These are phyloP conservation scores for Alternaria novae-zelandiae DNA, from an alignment of 2,329 filamentous ascomycete species.

Conservation along the genomic window DNA sequence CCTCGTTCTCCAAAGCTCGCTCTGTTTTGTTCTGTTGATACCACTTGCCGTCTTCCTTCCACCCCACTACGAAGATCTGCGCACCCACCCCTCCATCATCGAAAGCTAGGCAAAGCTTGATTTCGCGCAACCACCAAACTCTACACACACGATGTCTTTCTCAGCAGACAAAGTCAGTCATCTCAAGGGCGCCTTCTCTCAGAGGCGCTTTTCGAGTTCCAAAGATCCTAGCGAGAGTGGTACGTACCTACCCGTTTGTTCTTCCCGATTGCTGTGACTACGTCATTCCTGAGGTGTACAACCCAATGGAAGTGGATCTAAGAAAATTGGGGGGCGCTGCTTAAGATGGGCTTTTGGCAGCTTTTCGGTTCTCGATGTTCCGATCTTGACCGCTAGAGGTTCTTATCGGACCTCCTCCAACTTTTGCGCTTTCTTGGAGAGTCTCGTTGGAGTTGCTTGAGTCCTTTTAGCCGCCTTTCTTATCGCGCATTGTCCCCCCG, in stretches of 20 bases:
- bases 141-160: slow-evolving; percentile 40
- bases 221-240: slow-evolving; percentile 48
- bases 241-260: slow-evolving; percentile 24
- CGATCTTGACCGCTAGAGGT: not conserved
- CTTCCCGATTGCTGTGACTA: not conserved
- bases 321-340: not conserved
- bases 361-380: not conserved
- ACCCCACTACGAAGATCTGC: slow-evolving; percentile 3
- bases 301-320: slow-evolving; percentile 1
- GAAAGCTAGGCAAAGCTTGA: slow-evolving; percentile 21
- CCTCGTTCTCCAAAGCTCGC: not conserved
- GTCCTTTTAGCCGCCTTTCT: not conserved
- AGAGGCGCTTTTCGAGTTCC: slow-evolving; percentile 43
- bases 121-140: slow-evolving; percentile 1
- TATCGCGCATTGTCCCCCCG: not conserved
- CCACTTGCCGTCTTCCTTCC: not conserved
- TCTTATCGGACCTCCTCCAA: not conserved
- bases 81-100: slow-evolving; percentile 1
- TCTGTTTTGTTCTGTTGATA: no score
- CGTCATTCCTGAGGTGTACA: slow-evolving; percentile 15
- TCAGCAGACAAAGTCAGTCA: slow-evolving; percentile 43
- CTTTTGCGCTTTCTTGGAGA: not conserved
- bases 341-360: not conserved
- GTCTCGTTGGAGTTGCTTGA: not conserved
- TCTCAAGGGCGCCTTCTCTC: slow-evolving; percentile 37